These are phyloP conservation scores for Lepidium didymum DNA, from an alignment of 345 rosid species.

Conservation along the genomic window DNA sequence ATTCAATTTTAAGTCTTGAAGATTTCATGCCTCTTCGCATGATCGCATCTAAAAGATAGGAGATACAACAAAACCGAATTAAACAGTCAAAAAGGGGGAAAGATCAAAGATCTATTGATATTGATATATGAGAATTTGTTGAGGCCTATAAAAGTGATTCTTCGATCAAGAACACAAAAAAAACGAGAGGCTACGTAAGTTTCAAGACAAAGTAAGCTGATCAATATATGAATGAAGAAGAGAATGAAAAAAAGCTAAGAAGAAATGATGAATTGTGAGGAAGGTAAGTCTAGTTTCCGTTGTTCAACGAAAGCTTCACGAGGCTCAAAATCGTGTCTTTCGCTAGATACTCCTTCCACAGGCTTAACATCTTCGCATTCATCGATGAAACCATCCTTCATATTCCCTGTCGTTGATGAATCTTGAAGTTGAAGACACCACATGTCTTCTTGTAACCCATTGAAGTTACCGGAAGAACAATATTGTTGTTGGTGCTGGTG, in stretches of 20 bases:
- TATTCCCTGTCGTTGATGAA: conserved; percentile 26
- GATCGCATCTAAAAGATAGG: background rate
- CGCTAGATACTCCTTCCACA: conserved; percentile 33
- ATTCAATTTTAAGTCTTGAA: background rate
- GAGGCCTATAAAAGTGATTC: background rate
- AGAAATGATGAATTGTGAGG: conserved; percentile 50
- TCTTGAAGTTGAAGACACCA: conserved; percentile 38
- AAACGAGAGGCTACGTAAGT: background rate
- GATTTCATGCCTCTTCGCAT: conserved; percentile 4
- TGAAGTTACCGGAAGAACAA: conserved; percentile 25
- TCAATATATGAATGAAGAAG: background rate
- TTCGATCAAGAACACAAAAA: background rate
- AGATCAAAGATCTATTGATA: background rate
- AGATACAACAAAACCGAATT: background rate
- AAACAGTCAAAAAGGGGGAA: background rate
- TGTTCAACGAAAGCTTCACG: conserved; percentile 35
- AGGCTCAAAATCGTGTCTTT: conserved; percentile 37
- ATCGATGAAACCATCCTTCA: conserved; percentile 25
- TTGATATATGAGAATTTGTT: background rate
- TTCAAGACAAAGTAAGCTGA: background rate
- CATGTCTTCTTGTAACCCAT: conserved; percentile 31
- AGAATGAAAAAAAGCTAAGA: conserved; percentile 29
- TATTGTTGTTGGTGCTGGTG: conserved; percentile 17
- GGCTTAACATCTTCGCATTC: conserved; percentile 34
- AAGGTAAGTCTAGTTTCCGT: conserved; percentile 42